A percentile compares a stretch with the other conserved stretches of the same genome.
phyloP scores from a whole-genome alignment of 2,329 filamentous ascomycete species.

The Colletotrichum sidae region DNA sequence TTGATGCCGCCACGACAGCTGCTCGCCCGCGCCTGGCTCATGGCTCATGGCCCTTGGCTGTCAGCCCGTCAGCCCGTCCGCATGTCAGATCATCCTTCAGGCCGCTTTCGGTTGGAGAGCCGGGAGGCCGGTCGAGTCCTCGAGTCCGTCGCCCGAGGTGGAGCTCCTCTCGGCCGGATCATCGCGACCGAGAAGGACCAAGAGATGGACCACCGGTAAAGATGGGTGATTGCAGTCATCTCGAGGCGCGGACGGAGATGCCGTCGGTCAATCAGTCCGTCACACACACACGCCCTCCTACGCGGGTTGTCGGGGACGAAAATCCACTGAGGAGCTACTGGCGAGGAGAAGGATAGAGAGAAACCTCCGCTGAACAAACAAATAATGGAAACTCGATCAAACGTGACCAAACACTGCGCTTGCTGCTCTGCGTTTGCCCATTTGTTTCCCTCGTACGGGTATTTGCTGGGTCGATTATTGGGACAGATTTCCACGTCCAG shows the following conservation, averaged over 20 bases:
- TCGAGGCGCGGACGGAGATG: neutral
- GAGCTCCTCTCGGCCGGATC: neutral
- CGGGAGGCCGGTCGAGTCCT: neutral
- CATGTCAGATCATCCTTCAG: neutral
- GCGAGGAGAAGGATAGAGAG: neutral
- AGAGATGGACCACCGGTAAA: neutral
- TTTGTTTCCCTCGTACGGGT: neutral
- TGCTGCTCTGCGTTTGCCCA: neutral
- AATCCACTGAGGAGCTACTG: slow-evolving; percentile 4
- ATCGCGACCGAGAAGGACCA: neutral
- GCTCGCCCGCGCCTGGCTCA: neutral
- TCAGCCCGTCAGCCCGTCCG: neutral
- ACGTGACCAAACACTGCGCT: neutral
- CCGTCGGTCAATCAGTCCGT: slow-evolving; percentile 3
- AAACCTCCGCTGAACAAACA: slow-evolving; percentile 9
- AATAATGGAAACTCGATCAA: slow-evolving; percentile 9
- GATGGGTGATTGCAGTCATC: neutral
- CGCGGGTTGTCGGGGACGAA: neutral
- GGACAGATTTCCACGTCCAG: neutral
- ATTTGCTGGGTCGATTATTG: neutral
- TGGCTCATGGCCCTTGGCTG: slow-evolving; percentile 4
- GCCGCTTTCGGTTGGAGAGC: slow-evolving; percentile 8
- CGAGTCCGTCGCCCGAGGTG: neutral
- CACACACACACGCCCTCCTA: neutral
- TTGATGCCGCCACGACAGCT: slow-evolving; percentile 4